These are phyloP conservation scores for Leccinum variicolor DNA, from an alignment of 768 basidiomycete species.

Conservation along the genomic window DNA sequence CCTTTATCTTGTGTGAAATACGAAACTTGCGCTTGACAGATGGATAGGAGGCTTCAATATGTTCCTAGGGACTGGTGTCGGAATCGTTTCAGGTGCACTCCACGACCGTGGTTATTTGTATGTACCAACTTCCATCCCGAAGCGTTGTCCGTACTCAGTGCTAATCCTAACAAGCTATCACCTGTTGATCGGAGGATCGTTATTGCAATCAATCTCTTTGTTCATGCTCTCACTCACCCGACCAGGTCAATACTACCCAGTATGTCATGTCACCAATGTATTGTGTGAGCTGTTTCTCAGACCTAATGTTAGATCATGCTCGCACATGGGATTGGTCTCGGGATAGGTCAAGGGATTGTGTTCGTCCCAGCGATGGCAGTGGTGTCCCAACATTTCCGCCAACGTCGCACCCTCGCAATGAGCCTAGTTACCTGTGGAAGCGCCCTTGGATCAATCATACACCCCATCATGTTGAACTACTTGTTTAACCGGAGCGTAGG, in stretches of 20 bases:
- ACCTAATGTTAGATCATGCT: not conserved
- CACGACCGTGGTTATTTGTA: not conserved
- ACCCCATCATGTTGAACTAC: not conserved
- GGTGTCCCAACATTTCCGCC: not conserved
- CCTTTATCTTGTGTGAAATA: not conserved
- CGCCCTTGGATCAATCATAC: not conserved
- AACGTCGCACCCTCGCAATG: not conserved
- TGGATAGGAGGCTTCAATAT: not conserved
- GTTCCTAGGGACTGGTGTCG: not conserved
- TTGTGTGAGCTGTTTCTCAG: not conserved
- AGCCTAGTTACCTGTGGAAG: not conserved
- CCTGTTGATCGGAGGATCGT: not conserved
- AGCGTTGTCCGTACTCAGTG: not conserved
- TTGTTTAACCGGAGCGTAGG: not conserved
- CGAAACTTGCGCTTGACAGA: not conserved
- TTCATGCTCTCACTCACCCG: not conserved
- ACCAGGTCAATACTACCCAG: not conserved
- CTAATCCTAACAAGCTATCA: not conserved
- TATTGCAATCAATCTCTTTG: not conserved
- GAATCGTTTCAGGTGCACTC: not conserved
- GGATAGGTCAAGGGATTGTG: not conserved
- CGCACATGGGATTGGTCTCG: not conserved
- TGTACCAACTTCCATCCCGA: not conserved
- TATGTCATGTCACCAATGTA: not conserved
- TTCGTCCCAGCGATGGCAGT: not conserved